Evolutionary conservation across 108 stramenopile species (phyloP).

Genomic region (Nitzschia sp.): DNA sequence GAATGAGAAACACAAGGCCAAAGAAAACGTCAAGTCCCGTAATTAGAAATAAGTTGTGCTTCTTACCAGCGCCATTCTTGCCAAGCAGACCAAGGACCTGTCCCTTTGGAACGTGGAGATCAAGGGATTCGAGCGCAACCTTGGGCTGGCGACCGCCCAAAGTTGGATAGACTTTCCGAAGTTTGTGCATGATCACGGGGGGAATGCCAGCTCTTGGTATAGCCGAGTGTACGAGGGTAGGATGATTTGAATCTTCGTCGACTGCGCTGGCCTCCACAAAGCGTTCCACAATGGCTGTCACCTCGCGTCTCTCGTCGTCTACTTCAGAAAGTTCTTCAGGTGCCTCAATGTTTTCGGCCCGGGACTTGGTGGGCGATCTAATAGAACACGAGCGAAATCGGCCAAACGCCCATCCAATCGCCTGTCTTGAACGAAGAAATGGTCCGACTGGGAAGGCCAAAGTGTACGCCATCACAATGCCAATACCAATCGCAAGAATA

Average conservation of each 20-base stretch:
- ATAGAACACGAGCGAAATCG: background rate
- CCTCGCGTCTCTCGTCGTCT: background rate
- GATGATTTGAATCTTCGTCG: background rate
- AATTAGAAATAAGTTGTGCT: too few relatives aligned
- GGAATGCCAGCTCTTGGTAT: constrained; percentile 29
- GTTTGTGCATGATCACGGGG: constrained; percentile 49
- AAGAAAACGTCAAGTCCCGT: too few relatives aligned
- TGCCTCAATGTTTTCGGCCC: background rate
- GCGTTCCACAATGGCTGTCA: background rate
- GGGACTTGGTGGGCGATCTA: background rate
- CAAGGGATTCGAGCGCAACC: constrained; percentile 47
- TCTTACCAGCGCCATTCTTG: constrained; percentile 51
- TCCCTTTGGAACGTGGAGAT: constrained; percentile 60
- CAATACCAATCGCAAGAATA: constrained; percentile 36
- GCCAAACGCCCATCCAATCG: background rate
- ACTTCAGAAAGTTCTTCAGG: constrained; percentile 1
- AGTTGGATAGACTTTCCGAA: constrained; percentile 55
- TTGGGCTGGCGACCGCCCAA: constrained; percentile 48
- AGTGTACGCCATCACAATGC: constrained; percentile 28
- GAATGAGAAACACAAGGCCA: too few relatives aligned
- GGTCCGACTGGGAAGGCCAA: constrained; percentile 38
- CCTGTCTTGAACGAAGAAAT: constrained; percentile 1
- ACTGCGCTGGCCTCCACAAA: background rate
- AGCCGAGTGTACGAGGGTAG: constrained; percentile 3
- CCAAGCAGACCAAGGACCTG: constrained; percentile 70